Base-by-base conservation (phyloP, 2,329 filamentous ascomycete genomes). In the Tolypocladium capitatum region DNA sequence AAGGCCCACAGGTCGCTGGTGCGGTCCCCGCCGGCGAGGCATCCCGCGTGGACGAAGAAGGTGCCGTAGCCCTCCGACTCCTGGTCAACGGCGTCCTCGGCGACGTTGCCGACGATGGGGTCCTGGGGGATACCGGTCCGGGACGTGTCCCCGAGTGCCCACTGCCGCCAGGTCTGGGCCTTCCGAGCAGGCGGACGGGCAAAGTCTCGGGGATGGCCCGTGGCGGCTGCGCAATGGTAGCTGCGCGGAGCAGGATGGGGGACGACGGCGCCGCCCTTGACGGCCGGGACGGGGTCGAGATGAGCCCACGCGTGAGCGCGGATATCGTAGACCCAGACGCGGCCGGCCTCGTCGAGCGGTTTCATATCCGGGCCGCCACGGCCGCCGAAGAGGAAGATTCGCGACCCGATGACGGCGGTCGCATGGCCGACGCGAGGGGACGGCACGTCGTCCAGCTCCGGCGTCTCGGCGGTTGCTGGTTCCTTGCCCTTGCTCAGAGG, bases 311-410 rank as follows among this genome's bases (percentile, higher is more conserved):
- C 67, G 47, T 74, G 67, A n/a, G 69, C 68, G 49, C 73, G 68
- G 1, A 83, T 81, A 60, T 88, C 78, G 57, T 86, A 90, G 30
- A 80, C 71, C 87, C 87, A 94, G 46, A 94, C 72, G 3, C 79
- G 72, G 16, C 88, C 88, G 11, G 70, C 63, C 58, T 94, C 88
- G 46, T 90, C 78, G 11, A 94, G 70, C 1, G 86, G 80, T 2
- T 75, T 69, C 76, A 86, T 82, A 28, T 78, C 79, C 3, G 72
- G 65, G 0, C 84, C 84, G 32, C 83, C 82, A 41, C 86, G 80
- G 10, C 89, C 88, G 43, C 86, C 88, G 63, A 90, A 94, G 38
- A 94, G 53, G 65, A 91, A 91, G 57, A 94, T 80, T 21, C 80
- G 80, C 41, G 75, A 74, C 49, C 81, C 74, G 49, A 92, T 76